Base-by-base conservation (phyloP, 2,329 filamentous ascomycete species). In the Xylariaceae sp. region DNA sequence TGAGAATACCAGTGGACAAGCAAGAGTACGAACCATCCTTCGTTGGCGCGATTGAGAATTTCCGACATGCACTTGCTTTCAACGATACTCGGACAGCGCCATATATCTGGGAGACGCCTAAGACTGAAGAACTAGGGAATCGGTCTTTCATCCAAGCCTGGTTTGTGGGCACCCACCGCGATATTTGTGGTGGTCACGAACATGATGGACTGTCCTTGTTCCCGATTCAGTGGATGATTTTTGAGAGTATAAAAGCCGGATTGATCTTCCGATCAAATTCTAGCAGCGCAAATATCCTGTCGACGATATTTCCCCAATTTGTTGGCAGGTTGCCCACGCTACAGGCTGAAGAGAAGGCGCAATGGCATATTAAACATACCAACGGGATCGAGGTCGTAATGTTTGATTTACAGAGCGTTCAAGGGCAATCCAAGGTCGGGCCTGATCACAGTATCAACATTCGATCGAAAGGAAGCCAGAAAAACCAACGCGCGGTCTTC, bases 191-290 rank as follows among this genome's bases (percentile, higher is more conserved):
- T 5, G 47, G 47, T 21, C 32, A 27, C 6, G 43, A 49, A 25
- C 47, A 49, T 5, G 47, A 49, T 17, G 47, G 47, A 3, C 39
- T 49, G 3, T 46, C 47, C 14, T 20, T 49, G 20, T 49, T 36
- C 10, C 47, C 47, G 7, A 36, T 49, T 11, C 47, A 49, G 36
- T 49, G 47, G 47, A 49, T 49, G 39, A n/a, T 49, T 2, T 25
- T 49, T 7, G 47, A 49, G 32, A 49, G 47, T 33, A 43, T 49
- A 11, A 36, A 14, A 40, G 43, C 43, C 6, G 47, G 47, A 6
- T 36, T 49, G 17, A 5, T 46, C 7, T 37, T 49, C 5, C 27
- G 22, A 33, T 36, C 42, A 2, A 23, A 49, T 33, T 16, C 6
- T 32, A 25, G 16, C 3, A 40, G 8, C 20, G 16, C 27, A 32